phyloP scores from a whole-genome alignment of 169 alveolate genomes.

The Pseudocohnilembus persalinus region DNA sequence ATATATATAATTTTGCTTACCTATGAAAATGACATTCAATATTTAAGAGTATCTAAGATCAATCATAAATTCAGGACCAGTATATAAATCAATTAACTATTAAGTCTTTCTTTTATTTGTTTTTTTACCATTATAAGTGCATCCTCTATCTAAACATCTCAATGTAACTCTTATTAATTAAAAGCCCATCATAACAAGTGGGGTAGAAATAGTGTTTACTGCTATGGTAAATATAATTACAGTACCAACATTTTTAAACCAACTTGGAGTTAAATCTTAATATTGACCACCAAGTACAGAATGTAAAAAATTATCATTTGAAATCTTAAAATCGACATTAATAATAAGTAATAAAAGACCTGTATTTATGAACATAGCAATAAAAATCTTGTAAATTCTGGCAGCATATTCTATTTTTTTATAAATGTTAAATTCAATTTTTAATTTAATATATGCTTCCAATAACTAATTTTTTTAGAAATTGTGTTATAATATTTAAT shows the following conservation, averaged over 20 bases:
- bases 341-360: conserved; percentile 1
- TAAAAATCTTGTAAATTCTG: background rate
- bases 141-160: conserved; percentile 27
- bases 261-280: conserved; percentile 9
- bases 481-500: background rate
- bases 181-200: background rate
- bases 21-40: background rate
- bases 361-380: background rate
- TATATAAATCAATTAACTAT: conserved; percentile 16
- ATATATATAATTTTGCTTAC: background rate
- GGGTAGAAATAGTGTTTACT: conserved; percentile 1
- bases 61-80: conserved; percentile 28
- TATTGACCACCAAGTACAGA: conserved; percentile 20
- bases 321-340: conserved; percentile 4
- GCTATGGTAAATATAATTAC: conserved; percentile 15
- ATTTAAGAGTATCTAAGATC: conserved; percentile 23
- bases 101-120: background rate
- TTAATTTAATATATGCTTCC: background rate
- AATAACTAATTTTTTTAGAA: conserved; percentile 1
- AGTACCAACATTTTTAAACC: conserved; percentile 26
- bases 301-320: background rate
- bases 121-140: background rate
- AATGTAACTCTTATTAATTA: background rate
- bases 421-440: background rate
- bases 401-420: background rate